Conservation (phyloP, 2,329 filamentous ascomycete species). For the Diaporthe aspalathi region DNA sequence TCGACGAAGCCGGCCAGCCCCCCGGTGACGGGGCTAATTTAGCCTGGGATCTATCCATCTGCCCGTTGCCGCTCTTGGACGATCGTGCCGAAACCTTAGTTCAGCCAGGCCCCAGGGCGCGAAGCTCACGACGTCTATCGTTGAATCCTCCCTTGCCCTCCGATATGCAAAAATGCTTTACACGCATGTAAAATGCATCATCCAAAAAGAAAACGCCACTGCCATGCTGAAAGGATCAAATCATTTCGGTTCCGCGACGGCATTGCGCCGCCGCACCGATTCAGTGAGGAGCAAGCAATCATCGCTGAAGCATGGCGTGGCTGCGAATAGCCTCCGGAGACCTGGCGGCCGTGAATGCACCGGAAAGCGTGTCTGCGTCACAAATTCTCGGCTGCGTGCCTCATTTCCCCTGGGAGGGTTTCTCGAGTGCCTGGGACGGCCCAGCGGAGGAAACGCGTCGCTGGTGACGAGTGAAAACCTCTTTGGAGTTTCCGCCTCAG, state of each 20-base stretch:
- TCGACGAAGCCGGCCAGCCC: background rate
- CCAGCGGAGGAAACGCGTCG: background rate
- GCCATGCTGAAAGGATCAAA: background rate
- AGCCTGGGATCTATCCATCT: background rate
- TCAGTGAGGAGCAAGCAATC: background rate
- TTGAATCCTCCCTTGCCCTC: background rate
- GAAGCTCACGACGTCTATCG: background rate
- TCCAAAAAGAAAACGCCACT: background rate
- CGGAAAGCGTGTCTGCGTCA: background rate
- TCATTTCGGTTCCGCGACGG: background rate
- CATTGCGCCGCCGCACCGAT: background rate
- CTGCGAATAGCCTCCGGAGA: background rate
- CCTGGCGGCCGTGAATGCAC: background rate
- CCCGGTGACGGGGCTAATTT: conserved; percentile 1
- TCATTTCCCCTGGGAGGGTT: too few species aligned
- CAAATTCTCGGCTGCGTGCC: background rate
- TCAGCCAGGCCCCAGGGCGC: background rate
- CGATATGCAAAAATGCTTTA: background rate
- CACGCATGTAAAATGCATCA: background rate
- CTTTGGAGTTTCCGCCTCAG: background rate
- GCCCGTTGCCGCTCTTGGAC: background rate
- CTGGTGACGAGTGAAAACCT: background rate
- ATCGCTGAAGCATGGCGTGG: background rate
- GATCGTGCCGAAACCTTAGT: conserved; percentile 12
- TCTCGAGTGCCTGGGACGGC: background rate